Evolutionary conservation across 2,329 filamentous ascomycete genomes (phyloP), one percentile per base, ranked within the genome.

Genomic region (Sporothrix mexicana): DNA sequence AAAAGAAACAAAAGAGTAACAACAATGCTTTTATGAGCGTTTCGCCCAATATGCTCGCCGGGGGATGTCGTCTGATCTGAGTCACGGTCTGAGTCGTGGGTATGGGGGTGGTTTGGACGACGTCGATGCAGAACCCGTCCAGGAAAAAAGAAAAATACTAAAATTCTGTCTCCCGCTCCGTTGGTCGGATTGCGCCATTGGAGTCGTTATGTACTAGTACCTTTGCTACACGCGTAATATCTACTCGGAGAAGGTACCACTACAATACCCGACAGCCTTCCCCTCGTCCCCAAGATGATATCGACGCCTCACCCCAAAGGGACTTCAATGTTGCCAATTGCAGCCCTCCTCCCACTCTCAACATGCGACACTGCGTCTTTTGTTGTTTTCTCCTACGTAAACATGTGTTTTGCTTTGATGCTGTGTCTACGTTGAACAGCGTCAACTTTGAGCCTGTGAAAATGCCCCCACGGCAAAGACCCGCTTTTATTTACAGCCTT

Each of bases 111-210:
- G 25, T 57, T 57, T 36, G 2, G 49, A 45, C 67, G 36, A 51
- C 45, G 45, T 51, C 30, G 67, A 57, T 25, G 36, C 36, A 51
- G 20, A 69, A 36, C 3, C 3, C 3, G 41, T 57, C 45, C 8
- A 6, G 51, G 36, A 45, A 64, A 64, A 64, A 66, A 17, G 66
- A 20, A 72, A 71, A 53, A 64, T 36, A 47, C 45, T 55, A 72
- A 67, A 72, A 57, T 53, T 71, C 59, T 62, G 59, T 43, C 59
- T 62, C 64, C 23, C 30, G 61, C 47, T 69, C 62, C 72, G 53
- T 59, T 49, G 69, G 41, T 69, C 69, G 69, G 72, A 73, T 67
- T 73, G 62, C 55, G 69, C 69, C 69, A 71, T 66, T 45, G 43
- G 69, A 59, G 36, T 45, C 8, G 43, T 47, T 51, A 23, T 49